Evolutionary conservation across 2,329 filamentous ascomycete genomes (phyloP), one percentile per base, ranked within the genome.

Genomic region (Mariannaea sp.): DNA sequence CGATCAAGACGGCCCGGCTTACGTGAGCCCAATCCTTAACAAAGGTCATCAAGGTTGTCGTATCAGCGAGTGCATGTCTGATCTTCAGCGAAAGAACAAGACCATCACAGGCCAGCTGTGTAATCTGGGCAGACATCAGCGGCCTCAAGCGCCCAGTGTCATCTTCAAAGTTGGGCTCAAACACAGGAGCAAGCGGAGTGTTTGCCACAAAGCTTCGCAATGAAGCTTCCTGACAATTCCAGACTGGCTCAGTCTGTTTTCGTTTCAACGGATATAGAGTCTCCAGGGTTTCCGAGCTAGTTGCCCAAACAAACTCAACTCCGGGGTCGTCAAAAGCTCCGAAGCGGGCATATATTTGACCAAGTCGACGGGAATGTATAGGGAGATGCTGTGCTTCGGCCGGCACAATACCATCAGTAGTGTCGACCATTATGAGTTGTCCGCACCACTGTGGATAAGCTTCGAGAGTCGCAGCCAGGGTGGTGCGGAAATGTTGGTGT

Each of bases 41-140:
- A 5, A 68, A 53, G 2, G 42, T 3, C 2, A 65, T 35, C 1
- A 68, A 42, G 2, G 57, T 49, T 0, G 59, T 57, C 4, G 60
- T 61, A 30, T 68, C 66, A 7, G 65, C 63, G 1, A 68, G 43
- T 16, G 59, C 60, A 51, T 68, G 66, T 1, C 55, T 36, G 4
- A 49, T 56, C 8, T 65, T 65, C 4, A 58, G 8, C 1, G 57
- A 55, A 0, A 68, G 10, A 1, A 56, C 49, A 20, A 65, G 60
- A 0, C 59, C 66, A 1, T 60, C 62, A 3, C 65, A 64, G 0
- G 60, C 54, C 4, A 67, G 7, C 2, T 59, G 29, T 0, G 66
- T 68, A 1, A 65, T 13, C 29, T 66, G 65, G 1, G 66, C 40
- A 4, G 63, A 45, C 17, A 68, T 36, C 1, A 59, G 38, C 12